Conservation (phyloP, 2,329 filamentous ascomycete genomes). For the Beauveria sp. region DNA sequence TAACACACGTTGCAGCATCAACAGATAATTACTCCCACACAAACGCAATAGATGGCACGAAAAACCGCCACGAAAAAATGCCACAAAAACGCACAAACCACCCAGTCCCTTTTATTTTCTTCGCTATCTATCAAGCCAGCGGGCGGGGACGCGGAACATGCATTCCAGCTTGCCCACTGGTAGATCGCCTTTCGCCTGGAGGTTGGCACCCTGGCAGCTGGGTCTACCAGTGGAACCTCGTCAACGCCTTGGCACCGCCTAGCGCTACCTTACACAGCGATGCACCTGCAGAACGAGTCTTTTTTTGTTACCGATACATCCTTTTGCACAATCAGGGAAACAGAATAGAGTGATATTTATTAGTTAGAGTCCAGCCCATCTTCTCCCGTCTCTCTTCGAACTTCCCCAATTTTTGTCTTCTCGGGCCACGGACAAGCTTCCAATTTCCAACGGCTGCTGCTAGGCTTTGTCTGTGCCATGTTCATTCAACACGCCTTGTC, state of each 20-base stretch:
- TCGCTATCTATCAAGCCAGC: neutral
- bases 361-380: too few species aligned
- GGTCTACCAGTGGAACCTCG: neutral
- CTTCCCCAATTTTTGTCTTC: too few species aligned
- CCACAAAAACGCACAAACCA: neutral
- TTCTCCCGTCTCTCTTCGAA: too few species aligned
- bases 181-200: neutral
- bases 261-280: neutral
- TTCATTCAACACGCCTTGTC: too few species aligned
- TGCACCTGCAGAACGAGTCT: too few species aligned
- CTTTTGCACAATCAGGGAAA: too few species aligned
- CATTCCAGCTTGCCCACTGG: slow-evolving; percentile 2
- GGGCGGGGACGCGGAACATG: neutral
- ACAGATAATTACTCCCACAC: neutral
- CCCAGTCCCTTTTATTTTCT: neutral
- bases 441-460: too few species aligned
- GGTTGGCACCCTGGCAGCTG: too few species aligned
- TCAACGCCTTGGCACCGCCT: neutral
- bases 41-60: neutral
- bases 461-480: neutral
- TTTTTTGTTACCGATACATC: too few species aligned
- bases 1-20: too few species aligned
- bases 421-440: too few species aligned
- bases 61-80: neutral
- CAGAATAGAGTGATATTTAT: too few species aligned